These are phyloP conservation scores for Solanum chmielewskii DNA, from an alignment of 257 asterid genomes.

Conservation along the genomic window DNA sequence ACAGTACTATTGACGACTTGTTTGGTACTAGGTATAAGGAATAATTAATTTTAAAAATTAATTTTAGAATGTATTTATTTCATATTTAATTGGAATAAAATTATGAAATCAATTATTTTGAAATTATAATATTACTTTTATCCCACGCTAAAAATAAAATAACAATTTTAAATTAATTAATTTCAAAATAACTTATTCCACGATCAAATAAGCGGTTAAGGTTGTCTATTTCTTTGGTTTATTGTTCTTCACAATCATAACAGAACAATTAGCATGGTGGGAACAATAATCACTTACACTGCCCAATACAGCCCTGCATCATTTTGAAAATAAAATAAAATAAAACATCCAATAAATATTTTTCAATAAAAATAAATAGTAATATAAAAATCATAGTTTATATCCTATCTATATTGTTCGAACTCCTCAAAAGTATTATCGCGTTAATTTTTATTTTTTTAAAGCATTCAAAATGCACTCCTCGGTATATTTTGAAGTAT, in stretches of 20 bases:
- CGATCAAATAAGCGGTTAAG: not conserved
- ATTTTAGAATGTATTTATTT: not conserved
- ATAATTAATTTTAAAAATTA: not conserved
- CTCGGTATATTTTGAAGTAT: not conserved
- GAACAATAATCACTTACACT: not conserved
- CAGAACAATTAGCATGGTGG: not conserved
- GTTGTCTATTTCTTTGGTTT: not conserved
- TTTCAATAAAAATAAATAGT: not conserved
- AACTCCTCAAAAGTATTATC: accelerated
- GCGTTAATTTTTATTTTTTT: not conserved
- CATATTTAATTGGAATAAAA: not conserved
- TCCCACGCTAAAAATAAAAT: not conserved
- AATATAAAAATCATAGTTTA: not conserved
- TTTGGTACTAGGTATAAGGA: not conserved
- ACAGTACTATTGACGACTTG: not conserved
- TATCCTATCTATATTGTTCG: not conserved
- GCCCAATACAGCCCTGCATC: not conserved
- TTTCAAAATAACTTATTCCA: not conserved
- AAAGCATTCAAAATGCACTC: not conserved
- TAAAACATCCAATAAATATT: not conserved
- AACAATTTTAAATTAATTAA: not conserved
- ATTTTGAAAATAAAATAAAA: not conserved
- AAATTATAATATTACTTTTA: not conserved
- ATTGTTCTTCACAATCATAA: not conserved
- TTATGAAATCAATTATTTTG: accelerated